Evolutionary conservation across 371 early-diverging fungal genomes (phyloP).

Genomic region (Mortierella sp.): DNA sequence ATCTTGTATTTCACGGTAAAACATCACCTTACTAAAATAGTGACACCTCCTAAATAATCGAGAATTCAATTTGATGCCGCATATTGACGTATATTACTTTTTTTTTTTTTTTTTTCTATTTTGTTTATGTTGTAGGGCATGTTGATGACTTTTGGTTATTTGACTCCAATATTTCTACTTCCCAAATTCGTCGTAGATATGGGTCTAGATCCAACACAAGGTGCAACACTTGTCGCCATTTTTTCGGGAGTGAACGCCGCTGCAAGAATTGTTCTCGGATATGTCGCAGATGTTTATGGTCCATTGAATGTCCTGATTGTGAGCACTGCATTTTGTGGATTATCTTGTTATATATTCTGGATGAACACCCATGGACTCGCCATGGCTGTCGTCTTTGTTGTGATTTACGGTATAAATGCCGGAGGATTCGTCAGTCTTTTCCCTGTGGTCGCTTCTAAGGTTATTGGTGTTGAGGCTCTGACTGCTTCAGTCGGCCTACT

Average conservation of each 20-base stretch:
- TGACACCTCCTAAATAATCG: too few relatives aligned
- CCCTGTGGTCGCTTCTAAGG: conserved; percentile 65
- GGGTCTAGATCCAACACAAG: conserved; percentile 30
- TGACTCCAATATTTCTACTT: conserved; percentile 53
- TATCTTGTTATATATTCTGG: neutral
- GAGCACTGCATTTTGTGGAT: neutral
- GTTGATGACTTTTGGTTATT: conserved; percentile 15
- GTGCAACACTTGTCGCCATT: conserved; percentile 57
- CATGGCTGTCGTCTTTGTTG: too few relatives aligned
- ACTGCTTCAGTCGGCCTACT: too few relatives aligned
- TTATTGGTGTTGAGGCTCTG: conserved; percentile 66
- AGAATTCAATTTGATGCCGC: too few relatives aligned
- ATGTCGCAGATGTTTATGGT: conserved; percentile 61
- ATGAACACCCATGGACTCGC: too few relatives aligned
- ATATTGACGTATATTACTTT: neutral
- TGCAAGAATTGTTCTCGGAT: conserved; percentile 61
- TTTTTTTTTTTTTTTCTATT: neutral
- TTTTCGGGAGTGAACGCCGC: conserved; percentile 62
- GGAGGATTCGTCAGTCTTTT: conserved; percentile 64
- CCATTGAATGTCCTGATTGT: neutral
- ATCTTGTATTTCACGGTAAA: conserved; percentile 53
- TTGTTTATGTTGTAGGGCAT: neutral
- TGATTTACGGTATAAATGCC: too few relatives aligned
- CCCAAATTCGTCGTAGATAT: conserved; percentile 60
- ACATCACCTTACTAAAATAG: too few relatives aligned